These are phyloP conservation scores for Solidago caesia DNA, from an alignment of 129 eudicot genomes.

Conservation along the genomic window DNA sequence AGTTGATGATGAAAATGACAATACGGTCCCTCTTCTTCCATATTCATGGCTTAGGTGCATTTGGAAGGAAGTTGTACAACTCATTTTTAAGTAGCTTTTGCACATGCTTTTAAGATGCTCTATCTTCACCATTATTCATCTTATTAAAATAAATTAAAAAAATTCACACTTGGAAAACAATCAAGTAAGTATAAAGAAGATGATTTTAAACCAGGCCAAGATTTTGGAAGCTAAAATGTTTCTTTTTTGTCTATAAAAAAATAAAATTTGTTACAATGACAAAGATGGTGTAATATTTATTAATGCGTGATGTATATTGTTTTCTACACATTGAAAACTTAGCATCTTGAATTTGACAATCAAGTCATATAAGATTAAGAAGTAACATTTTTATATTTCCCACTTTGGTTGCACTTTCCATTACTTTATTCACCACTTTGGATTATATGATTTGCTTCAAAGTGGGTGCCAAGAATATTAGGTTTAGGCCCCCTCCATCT, in stretches of 20 bases:
- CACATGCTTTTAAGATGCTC: conserved; percentile 33
- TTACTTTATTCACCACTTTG: conserved; percentile 43
- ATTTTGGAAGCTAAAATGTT: not conserved
- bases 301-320: conserved; percentile 1
- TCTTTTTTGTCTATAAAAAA: not conserved
- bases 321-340: not conserved
- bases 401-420: conserved; percentile 29
- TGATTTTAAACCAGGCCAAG: no score
- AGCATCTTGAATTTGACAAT: not conserved
- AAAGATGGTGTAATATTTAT: not conserved
- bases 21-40: conserved; percentile 4
- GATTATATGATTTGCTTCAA: conserved; percentile 45
- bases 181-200: no score
- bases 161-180: not conserved
- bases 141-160: no score
- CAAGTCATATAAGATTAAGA: not conserved
- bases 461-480: conserved; percentile 58
- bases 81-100: conserved; percentile 38
- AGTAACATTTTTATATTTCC: conserved; percentile 23
- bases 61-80: conserved; percentile 31
- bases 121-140: not conserved
- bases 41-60: conserved; percentile 20
- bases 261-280: not conserved
- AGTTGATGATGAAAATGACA: conserved; percentile 38
- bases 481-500: conserved; percentile 33